Conservation (phyloP, 192 early-diverging fungal genomes). For the Podochytrium sp. region DNA sequence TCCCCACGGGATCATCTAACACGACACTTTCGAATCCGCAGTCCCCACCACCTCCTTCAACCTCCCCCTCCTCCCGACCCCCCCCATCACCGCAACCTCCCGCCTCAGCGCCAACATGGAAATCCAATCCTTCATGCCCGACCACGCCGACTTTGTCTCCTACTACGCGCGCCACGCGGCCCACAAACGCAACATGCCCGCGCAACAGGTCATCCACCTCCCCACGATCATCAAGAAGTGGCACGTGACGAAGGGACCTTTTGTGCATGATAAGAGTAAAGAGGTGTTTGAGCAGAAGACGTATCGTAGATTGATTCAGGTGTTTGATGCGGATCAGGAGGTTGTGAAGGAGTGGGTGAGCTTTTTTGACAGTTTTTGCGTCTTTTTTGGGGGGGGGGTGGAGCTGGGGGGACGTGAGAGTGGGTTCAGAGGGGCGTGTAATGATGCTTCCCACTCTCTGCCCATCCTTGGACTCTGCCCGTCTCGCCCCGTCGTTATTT, state of each 20-base stretch:
- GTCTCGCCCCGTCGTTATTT: too few relatives aligned
- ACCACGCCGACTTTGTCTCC: conserved; percentile 85
- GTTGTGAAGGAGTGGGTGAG: conserved; percentile 74
- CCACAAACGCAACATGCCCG: conserved; percentile 71
- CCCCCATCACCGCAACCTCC: conserved; percentile 31
- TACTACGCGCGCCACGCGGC: conserved; percentile 87
- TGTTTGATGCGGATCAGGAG: conserved; percentile 77
- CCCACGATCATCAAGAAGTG: conserved; percentile 76
- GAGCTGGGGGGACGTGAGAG: too few relatives aligned
- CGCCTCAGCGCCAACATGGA: conserved; percentile 78
- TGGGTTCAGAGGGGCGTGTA: too few relatives aligned
- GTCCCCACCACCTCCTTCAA: conserved; percentile 23
- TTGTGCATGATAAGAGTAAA: conserved; percentile 94
- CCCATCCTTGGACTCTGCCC: too few relatives aligned
- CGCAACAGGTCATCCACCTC: conserved; percentile 66
- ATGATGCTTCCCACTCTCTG: too few relatives aligned
- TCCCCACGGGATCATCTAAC: neutral
- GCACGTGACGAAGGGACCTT: conserved; percentile 90
- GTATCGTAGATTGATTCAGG: conserved; percentile 78
- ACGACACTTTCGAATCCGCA: neutral
- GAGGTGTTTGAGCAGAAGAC: conserved; percentile 96
- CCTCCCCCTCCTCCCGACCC: conserved; percentile 37
- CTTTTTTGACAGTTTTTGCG: neutral
- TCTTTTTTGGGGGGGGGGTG: neutral
- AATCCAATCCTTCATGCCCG: conserved; percentile 77